Conservation (phyloP, 345 rosid genomes). For the Dimocarpus longan region DNA sequence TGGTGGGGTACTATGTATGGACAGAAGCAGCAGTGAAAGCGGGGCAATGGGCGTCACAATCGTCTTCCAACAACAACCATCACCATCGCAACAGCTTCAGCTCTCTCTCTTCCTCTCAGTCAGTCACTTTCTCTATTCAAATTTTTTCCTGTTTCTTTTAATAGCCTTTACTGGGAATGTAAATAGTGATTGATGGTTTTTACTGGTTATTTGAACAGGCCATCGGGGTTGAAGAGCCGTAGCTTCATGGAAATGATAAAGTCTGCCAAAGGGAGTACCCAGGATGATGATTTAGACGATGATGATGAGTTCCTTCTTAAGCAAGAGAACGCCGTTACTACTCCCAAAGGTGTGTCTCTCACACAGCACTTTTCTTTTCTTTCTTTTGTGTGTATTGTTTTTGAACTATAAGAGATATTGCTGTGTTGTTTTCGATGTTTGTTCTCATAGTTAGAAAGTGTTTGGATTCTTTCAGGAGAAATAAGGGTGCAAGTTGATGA, state of each 20-base stretch:
- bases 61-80: slow-evolving; percentile 55
- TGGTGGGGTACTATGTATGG: slow-evolving; percentile 19
- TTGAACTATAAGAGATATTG: background rate
- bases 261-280: slow-evolving; percentile 64
- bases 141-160: background rate
- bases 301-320: slow-evolving; percentile 75
- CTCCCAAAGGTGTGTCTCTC: slow-evolving; percentile 49
- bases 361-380: background rate
- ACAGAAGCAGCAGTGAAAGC: slow-evolving; percentile 45
- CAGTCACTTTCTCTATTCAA: slow-evolving; percentile 34
- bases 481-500: slow-evolving; percentile 66
- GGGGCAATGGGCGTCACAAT: slow-evolving; percentile 67
- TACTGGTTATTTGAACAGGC: slow-evolving; percentile 45
- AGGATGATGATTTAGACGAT: slow-evolving; percentile 69
- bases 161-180: background rate
- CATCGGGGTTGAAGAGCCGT: slow-evolving; percentile 57
- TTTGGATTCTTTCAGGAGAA: slow-evolving; percentile 42
- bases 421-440: background rate
- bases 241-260: slow-evolving; percentile 94
- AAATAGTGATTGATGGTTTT: slow-evolving; percentile 6
- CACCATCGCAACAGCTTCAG: slow-evolving; percentile 60
- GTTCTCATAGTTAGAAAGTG: background rate
- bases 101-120: slow-evolving; percentile 75
- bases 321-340: slow-evolving; percentile 62
- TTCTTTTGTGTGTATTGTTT: no score